Evolutionary conservation across 768 basidiomycete genomes (phyloP), one percentile per base, ranked within the genome.

Genomic region (Pleurotus tuber-regium): DNA sequence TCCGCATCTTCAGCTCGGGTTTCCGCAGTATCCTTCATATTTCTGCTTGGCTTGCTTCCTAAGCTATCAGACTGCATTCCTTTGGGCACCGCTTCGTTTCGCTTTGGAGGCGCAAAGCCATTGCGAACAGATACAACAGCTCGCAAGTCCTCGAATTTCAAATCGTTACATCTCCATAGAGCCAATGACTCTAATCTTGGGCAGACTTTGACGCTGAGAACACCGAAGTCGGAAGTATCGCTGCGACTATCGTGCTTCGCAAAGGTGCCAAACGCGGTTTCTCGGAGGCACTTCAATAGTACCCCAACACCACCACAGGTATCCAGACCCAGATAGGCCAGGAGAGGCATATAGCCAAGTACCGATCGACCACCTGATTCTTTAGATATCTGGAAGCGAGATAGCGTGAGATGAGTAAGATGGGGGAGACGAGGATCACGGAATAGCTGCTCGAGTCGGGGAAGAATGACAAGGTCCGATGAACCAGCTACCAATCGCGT

Each of bases 361-460:
- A 81, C 68, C 31, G 73, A 63, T 23, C 68, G 35, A 14, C n/a
- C 35, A 1, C 5, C 35, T 12, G 35, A n/a, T 35, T 71, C 72
- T 4, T 62, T 46, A 6, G 66, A 63, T 54, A 83, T 67, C 40
- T 67, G 64, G 60, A 77, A 77, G 46, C 71, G 68, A 30, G 76
- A 73, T 38, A 84, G 57, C 11, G 76, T 75, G 51, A 84, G 72
- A 54, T 77, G 71, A 23, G 78, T 77, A 29, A 84, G 66, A 48
- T 67, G 59, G 2, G 69, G 74, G 25, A 82, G 71, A 44, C 79
- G 78, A 4, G 81, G 80, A 62, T 83, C 80, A 47, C 75, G 74
- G 60, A 83, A 79, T 51, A 84, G 67, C 31, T 67, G 72, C 61
- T 81, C 78, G 25, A 79, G 68, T 26, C 74, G 70, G 29, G 77